phyloP scores from a whole-genome alignment of 2,329 filamentous ascomycete genomes.

The Aureobasidium sp. region DNA sequence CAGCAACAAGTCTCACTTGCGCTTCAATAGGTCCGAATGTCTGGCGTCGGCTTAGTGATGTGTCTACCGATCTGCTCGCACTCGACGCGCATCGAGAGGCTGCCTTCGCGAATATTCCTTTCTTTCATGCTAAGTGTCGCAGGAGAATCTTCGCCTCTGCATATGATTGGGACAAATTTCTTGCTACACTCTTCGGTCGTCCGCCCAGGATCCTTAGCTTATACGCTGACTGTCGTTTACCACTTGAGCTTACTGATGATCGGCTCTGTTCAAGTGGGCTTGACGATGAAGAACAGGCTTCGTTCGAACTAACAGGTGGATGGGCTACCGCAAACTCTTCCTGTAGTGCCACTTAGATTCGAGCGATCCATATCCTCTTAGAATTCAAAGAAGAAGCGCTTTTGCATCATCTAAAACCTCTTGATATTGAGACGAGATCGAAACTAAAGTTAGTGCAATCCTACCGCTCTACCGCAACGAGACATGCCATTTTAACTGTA shows the following conservation, averaged over 20 bases:
- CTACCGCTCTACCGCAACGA: no score
- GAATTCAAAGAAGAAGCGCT: conserved; percentile 2
- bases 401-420: neutral
- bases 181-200: conserved; percentile 16
- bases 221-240: conserved; percentile 13
- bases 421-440: neutral
- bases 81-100: conserved; percentile 18
- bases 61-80: conserved; percentile 62
- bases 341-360: neutral
- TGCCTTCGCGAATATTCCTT: conserved; percentile 12
- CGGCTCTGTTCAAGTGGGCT: neutral
- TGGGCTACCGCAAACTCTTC: neutral
- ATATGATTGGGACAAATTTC: conserved; percentile 18
- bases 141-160: conserved; percentile 8
- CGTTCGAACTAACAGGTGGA: neutral
- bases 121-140: conserved; percentile 17
- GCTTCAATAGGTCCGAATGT: conserved; percentile 8
- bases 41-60: conserved; percentile 37
- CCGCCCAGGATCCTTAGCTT: conserved; percentile 15
- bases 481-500: neutral
- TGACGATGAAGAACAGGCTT: neutral
- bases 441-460: neutral
- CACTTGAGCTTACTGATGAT: conserved; percentile 15
- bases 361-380: neutral
- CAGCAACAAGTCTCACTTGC: neutral